These are phyloP conservation scores for Plasmodium knowlesi DNA, from an alignment of 169 alveolate genomes.

Conservation along the genomic window DNA sequence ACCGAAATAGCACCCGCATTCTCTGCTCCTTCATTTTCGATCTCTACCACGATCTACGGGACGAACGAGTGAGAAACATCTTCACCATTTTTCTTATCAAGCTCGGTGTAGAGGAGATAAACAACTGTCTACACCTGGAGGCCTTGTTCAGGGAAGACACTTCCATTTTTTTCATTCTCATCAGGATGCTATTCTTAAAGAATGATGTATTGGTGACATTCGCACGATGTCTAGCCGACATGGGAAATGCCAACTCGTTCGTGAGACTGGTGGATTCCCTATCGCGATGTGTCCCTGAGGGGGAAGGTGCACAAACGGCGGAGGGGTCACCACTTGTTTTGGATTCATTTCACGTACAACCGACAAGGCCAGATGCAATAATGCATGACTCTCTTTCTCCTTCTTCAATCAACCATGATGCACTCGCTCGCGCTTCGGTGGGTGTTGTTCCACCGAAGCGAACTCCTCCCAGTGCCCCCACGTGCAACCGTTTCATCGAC, in stretches of 20 bases:
- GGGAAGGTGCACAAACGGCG: neutral
- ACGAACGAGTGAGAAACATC: constrained; percentile 33
- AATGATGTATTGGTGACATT: constrained; percentile 16
- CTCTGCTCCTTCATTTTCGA: constrained; percentile 69
- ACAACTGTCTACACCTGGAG: constrained; percentile 41
- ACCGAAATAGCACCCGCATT: constrained; percentile 23
- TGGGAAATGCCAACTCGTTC: constrained; percentile 36
- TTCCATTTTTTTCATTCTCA: constrained; percentile 37
- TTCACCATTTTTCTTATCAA: constrained; percentile 62
- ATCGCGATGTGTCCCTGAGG: neutral
- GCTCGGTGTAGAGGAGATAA: constrained; percentile 65
- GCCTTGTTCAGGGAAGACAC: constrained; percentile 32
- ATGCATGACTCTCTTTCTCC: neutral
- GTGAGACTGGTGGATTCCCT: constrained; percentile 12
- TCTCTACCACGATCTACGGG: constrained; percentile 32
- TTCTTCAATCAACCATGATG: neutral
- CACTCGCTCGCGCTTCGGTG: neutral
- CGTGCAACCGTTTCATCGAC: neutral
- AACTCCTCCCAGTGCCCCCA: neutral
- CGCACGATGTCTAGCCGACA: constrained; percentile 13
- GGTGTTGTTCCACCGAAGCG: neutral
- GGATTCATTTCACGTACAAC: neutral
- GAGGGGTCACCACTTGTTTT: neutral
- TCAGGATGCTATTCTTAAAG: constrained; percentile 56
- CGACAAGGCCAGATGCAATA: neutral